A percentile compares a stretch with the other conserved stretches of the same genome.
Conservation (phyloP, 768 basidiomycete species). For the Pleurotus sapidus region DNA sequence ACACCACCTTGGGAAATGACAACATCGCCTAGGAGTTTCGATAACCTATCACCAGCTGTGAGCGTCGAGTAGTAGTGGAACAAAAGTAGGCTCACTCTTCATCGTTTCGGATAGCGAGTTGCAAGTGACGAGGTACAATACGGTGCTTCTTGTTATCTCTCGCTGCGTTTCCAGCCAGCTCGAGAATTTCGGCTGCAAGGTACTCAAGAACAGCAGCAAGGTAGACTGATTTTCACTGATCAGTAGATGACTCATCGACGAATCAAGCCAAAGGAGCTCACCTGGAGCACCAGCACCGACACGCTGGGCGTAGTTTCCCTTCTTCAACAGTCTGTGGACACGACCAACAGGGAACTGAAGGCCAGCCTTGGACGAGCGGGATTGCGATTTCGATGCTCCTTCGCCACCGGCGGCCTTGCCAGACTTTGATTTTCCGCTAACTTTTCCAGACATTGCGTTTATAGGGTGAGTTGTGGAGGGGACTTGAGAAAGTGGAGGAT, state of each 20-base stretch:
- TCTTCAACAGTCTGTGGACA: slow-evolving; percentile 74
- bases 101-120: slow-evolving; percentile 80
- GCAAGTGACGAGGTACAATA: slow-evolving; percentile 80
- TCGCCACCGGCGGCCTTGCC: slow-evolving; percentile 44
- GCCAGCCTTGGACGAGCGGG: slow-evolving; percentile 57
- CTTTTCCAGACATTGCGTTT: slow-evolving; percentile 35
- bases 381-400: slow-evolving; percentile 41
- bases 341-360: slow-evolving; percentile 79
- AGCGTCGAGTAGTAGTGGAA: slow-evolving; percentile 2
- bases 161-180: slow-evolving; percentile 74
- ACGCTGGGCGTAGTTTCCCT: slow-evolving; percentile 72
- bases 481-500: slow-evolving; percentile 13
- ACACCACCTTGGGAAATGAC: slow-evolving; percentile 87
- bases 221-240: slow-evolving; percentile 45
- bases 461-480: slow-evolving; percentile 13
- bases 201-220: slow-evolving; percentile 81
- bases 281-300: slow-evolving; percentile 76
- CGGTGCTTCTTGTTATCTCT: slow-evolving; percentile 75
- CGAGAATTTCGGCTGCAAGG: slow-evolving; percentile 80
- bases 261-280: slow-evolving; percentile 16
- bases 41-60: slow-evolving; percentile 37
- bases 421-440: slow-evolving; percentile 44
- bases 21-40: slow-evolving; percentile 77
- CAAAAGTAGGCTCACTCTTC: slow-evolving; percentile 46
- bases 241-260: not conserved